phyloP scores from a whole-genome alignment of 345 rosid species.

The Nasturtium officinale region DNA sequence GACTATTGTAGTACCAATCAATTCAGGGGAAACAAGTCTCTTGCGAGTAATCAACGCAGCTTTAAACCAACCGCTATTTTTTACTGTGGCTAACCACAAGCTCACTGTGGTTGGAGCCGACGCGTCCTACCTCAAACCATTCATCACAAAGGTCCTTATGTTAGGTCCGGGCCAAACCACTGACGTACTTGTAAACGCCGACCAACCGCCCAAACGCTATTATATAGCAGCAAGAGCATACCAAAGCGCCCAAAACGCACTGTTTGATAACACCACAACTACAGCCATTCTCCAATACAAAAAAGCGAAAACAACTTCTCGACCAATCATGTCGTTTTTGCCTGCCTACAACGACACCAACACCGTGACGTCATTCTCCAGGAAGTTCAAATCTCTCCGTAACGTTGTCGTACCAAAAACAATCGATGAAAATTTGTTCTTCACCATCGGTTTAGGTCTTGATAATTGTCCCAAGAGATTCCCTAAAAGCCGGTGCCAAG shows the following conservation, averaged over 20 bases:
- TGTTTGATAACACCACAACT: conserved; percentile 85
- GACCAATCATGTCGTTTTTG: conserved; percentile 56
- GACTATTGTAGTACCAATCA: conserved; percentile 66
- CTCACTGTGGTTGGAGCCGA: conserved; percentile 92
- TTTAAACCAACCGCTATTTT: conserved; percentile 82
- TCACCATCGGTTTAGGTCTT: conserved; percentile 80
- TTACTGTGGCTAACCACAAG: conserved; percentile 77
- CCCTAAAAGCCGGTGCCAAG: conserved; percentile 59
- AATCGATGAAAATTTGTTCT: conserved; percentile 69
- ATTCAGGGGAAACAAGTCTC: conserved; percentile 75
- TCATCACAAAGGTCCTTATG: conserved; percentile 75
- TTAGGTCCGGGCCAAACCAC: conserved; percentile 97
- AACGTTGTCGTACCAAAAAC: conserved; percentile 67
- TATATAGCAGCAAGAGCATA: conserved; percentile 85
- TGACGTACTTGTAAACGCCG: conserved; percentile 73
- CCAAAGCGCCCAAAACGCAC: conserved; percentile 70
- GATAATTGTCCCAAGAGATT: conserved; percentile 66
- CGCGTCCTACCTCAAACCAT: conserved; percentile 77
- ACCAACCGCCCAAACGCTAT: conserved; percentile 69
- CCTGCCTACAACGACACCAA: conserved; percentile 82
- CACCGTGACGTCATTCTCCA: conserved; percentile 63
- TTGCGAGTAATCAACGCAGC: conserved; percentile 83
- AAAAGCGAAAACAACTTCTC: conserved; percentile 38
- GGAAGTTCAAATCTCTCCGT: conserved; percentile 52
- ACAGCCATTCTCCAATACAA: conserved; percentile 90